These are phyloP conservation scores for Sarcomyxa edulis DNA, from an alignment of 768 basidiomycete genomes.

Conservation along the genomic window DNA sequence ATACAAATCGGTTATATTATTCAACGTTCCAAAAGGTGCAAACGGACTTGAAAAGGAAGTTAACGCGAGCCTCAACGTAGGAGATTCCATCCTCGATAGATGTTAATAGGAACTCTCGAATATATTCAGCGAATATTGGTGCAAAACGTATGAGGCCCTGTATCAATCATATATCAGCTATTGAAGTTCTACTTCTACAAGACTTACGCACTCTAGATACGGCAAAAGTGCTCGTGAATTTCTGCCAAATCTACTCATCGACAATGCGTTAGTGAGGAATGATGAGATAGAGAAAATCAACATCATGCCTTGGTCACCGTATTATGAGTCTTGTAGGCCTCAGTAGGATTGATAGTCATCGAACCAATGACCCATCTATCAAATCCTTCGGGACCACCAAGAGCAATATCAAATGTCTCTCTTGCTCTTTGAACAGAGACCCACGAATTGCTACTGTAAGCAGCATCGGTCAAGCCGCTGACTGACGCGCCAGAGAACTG, in stretches of 20 bases:
- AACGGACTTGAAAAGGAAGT: constrained; percentile 53
- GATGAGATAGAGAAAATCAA: neutral
- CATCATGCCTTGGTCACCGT: constrained; percentile 53
- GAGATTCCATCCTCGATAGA: constrained; percentile 68
- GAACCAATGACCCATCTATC: constrained; percentile 59
- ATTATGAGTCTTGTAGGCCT: constrained; percentile 72
- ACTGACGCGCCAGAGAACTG: constrained; percentile 21
- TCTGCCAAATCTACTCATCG: constrained; percentile 62
- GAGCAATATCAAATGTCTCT: constrained; percentile 37
- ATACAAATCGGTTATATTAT: constrained; percentile 1
- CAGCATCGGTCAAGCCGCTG: constrained; percentile 35
- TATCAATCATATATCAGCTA: neutral
- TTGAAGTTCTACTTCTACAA: neutral
- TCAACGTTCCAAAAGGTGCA: neutral
- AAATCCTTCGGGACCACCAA: constrained; percentile 63
- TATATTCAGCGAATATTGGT: constrained; percentile 57
- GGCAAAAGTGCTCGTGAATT: constrained; percentile 53
- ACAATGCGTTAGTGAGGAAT: neutral
- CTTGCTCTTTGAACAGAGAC: constrained; percentile 51
- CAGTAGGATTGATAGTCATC: constrained; percentile 63
- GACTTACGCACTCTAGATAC: constrained; percentile 43
- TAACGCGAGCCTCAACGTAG: constrained; percentile 65
- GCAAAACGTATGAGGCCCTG: constrained; percentile 44
- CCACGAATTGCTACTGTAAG: constrained; percentile 47
- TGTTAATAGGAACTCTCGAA: constrained; percentile 55